Percentiles rank a stretch among this genome's conserved stretches.
Evolutionary conservation across 768 basidiomycete species (phyloP).

Genomic region (Holtermannia corniformis): DNA sequence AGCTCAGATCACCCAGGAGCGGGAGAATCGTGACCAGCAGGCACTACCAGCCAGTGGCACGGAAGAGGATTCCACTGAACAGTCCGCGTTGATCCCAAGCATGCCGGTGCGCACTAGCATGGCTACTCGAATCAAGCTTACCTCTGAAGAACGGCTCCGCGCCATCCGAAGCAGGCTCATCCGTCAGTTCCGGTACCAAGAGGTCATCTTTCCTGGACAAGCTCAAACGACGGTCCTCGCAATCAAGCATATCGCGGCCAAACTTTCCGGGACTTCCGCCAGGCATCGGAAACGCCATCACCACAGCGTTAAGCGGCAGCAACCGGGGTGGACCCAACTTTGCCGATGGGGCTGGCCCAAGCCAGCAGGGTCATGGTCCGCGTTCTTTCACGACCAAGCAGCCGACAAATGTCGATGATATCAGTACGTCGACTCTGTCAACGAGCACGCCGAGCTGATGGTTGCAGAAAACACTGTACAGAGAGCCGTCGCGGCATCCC

Average conservation of each 20-base stretch:
- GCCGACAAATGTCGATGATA: conserved; percentile 24
- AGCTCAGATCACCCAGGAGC: conserved; percentile 36
- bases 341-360: too few species aligned
- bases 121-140: too few species aligned
- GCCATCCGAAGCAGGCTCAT: conserved; percentile 42
- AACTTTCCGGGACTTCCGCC: neutral
- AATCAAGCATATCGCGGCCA: neutral
- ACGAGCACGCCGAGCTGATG: neutral
- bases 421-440: conserved; percentile 16
- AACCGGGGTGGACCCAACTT: too few species aligned
- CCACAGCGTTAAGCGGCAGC: too few species aligned
- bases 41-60: conserved; percentile 1
- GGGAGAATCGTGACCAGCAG: conserved; percentile 13
- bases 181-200: conserved; percentile 47
- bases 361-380: neutral
- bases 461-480: conserved; percentile 28
- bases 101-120: too few species aligned
- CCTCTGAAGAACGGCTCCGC: too few species aligned
- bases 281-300: neutral
- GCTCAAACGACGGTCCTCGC: conserved; percentile 1
- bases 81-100: too few species aligned
- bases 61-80: too few species aligned
- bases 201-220: conserved; percentile 16
- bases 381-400: conserved; percentile 1
- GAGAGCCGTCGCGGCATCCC: conserved; percentile 35